Conservation (phyloP, 208 protist genomes). For the Angomonas desouzai region DNA sequence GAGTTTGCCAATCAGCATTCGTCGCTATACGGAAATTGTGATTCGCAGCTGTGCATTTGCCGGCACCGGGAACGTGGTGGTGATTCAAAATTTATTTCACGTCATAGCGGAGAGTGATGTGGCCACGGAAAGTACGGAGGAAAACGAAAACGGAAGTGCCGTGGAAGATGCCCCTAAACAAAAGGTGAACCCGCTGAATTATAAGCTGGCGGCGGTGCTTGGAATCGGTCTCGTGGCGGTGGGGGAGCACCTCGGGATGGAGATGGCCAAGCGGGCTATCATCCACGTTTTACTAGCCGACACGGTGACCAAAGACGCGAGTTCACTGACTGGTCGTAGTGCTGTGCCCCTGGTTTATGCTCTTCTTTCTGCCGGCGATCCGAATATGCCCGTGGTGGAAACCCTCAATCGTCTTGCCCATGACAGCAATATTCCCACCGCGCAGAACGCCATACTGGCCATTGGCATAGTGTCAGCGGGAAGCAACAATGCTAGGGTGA, state of each 20-base stretch:
- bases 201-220: slow-evolving; percentile 94
- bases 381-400: slow-evolving; percentile 96
- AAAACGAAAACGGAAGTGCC: slow-evolving; percentile 8
- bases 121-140: slow-evolving; percentile 34
- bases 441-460: slow-evolving; percentile 95
- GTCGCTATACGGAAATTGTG: slow-evolving; percentile 90
- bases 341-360: slow-evolving; percentile 98
- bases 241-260: slow-evolving; percentile 96
- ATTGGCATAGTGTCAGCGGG: slow-evolving; percentile 96
- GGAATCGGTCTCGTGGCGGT: slow-evolving; percentile 98
- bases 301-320: slow-evolving; percentile 77
- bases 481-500: slow-evolving; percentile 98
- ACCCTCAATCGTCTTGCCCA: slow-evolving; percentile 97
- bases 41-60: slow-evolving; percentile 98
- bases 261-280: slow-evolving; percentile 97
- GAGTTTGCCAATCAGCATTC: slow-evolving; percentile 67
- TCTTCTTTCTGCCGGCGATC: slow-evolving; percentile 95
- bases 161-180: slow-evolving; percentile 14
- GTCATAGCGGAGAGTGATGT: slow-evolving; percentile 92
- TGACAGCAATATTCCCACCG: slow-evolving; percentile 94
- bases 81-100: slow-evolving; percentile 96
- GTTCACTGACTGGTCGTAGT: slow-evolving; percentile 73
- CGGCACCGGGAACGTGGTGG: slow-evolving; percentile 98
- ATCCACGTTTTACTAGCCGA: slow-evolving; percentile 95
- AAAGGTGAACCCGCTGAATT: slow-evolving; percentile 54